Percentiles rank a stretch among this genome's conserved stretches.
phyloP scores from a whole-genome alignment of 2,329 filamentous ascomycete genomes.

The Knoxdaviesia proteae region DNA sequence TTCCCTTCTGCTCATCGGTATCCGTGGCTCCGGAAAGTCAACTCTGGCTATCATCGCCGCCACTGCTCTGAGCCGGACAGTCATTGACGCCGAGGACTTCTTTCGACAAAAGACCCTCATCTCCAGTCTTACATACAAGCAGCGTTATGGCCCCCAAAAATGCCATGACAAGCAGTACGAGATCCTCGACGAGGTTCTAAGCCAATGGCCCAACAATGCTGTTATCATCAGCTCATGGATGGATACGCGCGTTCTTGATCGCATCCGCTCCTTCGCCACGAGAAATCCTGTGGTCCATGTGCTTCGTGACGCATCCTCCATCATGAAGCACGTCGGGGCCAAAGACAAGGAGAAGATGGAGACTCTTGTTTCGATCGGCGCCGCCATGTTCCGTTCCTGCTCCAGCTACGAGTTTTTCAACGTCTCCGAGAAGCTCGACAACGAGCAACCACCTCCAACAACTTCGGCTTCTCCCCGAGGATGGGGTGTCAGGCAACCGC shows the following conservation, averaged over 20 bases:
- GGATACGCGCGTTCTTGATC: constrained; percentile 37
- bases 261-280: constrained; percentile 39
- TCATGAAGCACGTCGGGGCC: constrained; percentile 40
- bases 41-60: constrained; percentile 58
- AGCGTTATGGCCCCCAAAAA: constrained; percentile 35
- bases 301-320: constrained; percentile 40
- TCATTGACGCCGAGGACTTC: constrained; percentile 47
- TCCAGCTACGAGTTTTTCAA: constrained; percentile 65
- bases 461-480: constrained; percentile 2
- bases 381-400: constrained; percentile 39
- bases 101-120: constrained; percentile 45
- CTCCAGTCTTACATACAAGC: constrained; percentile 42
- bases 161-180: constrained; percentile 44
- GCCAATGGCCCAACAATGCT: constrained; percentile 34
- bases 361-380: constrained; percentile 35
- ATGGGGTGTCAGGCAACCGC: constrained; percentile 12
- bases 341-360: constrained; percentile 32
- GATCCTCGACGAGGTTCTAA: constrained; percentile 37
- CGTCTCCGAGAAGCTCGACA: constrained; percentile 31
- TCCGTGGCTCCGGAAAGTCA: constrained; percentile 55
- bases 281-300: constrained; percentile 53
- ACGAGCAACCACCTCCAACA: constrained; percentile 8
- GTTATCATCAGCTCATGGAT: constrained; percentile 57
- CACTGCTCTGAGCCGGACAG: constrained; percentile 43
- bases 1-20: constrained; percentile 52